Evolutionary conservation across 73 alveolate species (phyloP).

Genomic region (Paramecium biaurelia): DNA sequence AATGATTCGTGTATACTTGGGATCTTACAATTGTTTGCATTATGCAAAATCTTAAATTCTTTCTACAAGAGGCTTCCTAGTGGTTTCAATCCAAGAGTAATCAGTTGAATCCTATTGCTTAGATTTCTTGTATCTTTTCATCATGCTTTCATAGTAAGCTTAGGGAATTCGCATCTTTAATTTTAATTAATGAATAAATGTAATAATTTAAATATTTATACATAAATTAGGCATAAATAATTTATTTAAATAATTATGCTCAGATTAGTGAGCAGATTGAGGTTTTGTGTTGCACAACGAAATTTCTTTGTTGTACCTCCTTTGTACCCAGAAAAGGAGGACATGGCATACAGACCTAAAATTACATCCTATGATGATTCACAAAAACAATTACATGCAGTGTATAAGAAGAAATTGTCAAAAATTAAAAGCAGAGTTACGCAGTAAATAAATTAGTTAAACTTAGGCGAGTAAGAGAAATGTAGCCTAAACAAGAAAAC

Average conservation of each 20-base stretch:
- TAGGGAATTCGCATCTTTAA: slow-evolving; percentile 23
- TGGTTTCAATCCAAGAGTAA: neutral
- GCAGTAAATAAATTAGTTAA: neutral
- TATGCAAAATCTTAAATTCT: neutral
- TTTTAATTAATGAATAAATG: neutral
- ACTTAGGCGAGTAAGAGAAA: neutral
- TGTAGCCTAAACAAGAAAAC: neutral
- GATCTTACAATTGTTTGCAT: neutral
- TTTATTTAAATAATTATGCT: slow-evolving; percentile 8
- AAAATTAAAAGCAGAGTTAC: neutral
- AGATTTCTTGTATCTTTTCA: slow-evolving; percentile 2
- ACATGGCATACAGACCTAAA: neutral
- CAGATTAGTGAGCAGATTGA: neutral
- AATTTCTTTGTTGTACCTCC: slow-evolving; percentile 12
- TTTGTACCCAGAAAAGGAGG: neutral
- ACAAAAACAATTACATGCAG: neutral
- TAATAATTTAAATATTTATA: neutral
- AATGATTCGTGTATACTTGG: neutral
- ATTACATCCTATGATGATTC: neutral
- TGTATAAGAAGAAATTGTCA: neutral
- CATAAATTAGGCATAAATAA: neutral
- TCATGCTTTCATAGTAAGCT: slow-evolving; percentile 31
- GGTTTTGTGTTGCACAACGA: slow-evolving; percentile 21
- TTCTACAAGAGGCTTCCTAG: neutral
- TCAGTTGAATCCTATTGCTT: neutral